These are phyloP conservation scores for Solanum infundibuliforme DNA, from an alignment of 257 asterid genomes.

Conservation along the genomic window DNA sequence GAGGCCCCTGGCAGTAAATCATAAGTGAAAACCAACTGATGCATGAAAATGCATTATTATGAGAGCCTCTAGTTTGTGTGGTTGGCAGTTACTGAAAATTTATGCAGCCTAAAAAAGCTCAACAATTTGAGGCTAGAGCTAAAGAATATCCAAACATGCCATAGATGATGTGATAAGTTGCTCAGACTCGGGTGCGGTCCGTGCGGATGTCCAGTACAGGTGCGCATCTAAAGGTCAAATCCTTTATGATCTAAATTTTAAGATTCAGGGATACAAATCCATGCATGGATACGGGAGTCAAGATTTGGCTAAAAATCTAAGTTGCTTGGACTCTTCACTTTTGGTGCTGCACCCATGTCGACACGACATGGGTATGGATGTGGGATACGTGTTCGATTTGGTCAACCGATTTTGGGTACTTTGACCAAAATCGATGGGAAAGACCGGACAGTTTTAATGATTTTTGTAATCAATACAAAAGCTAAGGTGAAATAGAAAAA, in stretches of 20 bases:
- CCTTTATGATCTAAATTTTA: background rate
- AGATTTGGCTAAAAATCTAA: background rate
- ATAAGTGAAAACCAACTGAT: constrained; percentile 81
- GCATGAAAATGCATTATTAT: constrained; percentile 13
- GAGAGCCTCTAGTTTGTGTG: background rate
- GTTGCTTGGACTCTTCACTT: background rate
- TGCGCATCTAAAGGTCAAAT: background rate
- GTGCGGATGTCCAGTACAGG: background rate
- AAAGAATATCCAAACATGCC: background rate
- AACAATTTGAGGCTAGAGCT: background rate
- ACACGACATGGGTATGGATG: background rate
- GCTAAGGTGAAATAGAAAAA: background rate
- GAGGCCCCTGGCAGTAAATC: constrained; percentile 89
- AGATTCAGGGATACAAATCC: background rate
- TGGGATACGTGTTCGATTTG: background rate
- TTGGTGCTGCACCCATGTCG: background rate
- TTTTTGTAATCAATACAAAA: background rate
- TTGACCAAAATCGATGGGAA: background rate
- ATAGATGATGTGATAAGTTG: background rate
- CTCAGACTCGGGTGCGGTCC: background rate
- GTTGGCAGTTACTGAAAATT: background rate
- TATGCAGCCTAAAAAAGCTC: background rate
- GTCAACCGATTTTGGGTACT: background rate
- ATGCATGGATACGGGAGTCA: background rate
- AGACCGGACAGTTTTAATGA: background rate